These are phyloP conservation scores for Boletus barrowsii DNA, from an alignment of 768 basidiomycete genomes.

Conservation along the genomic window DNA sequence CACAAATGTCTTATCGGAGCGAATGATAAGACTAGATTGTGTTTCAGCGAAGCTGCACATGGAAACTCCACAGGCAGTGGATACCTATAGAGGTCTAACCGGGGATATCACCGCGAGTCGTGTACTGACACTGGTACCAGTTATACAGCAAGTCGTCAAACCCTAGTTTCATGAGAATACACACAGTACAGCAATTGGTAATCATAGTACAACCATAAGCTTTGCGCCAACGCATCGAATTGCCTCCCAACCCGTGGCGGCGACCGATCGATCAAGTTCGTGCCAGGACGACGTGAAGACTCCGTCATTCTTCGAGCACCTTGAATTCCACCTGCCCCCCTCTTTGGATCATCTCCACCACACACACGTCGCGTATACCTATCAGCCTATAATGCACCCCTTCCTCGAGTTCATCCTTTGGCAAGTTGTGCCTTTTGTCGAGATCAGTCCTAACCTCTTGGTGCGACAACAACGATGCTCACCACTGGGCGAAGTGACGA, in stretches of 20 bases:
- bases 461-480: neutral
- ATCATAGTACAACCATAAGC: neutral
- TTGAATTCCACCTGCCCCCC: neutral
- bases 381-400: slow-evolving; percentile 1
- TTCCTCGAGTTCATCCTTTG: neutral
- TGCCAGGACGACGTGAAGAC: neutral
- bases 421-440: slow-evolving; percentile 5
- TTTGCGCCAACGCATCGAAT: neutral
- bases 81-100: neutral
- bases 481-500: slow-evolving; percentile 1
- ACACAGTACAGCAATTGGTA: neutral
- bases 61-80: neutral
- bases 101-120: neutral
- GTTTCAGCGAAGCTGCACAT: slow-evolving; percentile 6
- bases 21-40: neutral
- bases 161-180: slow-evolving; percentile 1
- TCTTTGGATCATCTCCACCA: neutral
- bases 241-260: neutral
- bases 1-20: slow-evolving; percentile 12
- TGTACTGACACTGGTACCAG: neutral
- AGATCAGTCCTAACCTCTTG: neutral
- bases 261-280: neutral
- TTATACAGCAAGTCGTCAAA: slow-evolving; percentile 15
- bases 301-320: slow-evolving; percentile 7
- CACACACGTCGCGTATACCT: neutral